Base-by-base conservation (phyloP, 228 moss, liverwort and hornwort species). In the Sphagnum magellanicum region DNA sequence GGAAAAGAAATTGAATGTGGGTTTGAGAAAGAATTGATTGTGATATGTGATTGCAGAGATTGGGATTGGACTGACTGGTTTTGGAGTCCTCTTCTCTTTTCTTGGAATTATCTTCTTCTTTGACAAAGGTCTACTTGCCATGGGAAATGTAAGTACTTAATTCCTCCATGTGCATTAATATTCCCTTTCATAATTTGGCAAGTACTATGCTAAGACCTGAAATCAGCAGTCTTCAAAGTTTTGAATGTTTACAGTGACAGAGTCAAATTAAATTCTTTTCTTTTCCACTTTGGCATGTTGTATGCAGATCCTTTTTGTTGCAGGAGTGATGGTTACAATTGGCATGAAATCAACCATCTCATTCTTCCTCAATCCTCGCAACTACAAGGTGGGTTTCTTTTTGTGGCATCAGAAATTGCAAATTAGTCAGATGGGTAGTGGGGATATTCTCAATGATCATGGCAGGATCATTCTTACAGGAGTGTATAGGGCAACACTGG, bases 101-200 rank as follows among this genome's bases (percentile, higher is more conserved):
- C 59, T 70, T 16, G 69, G 69, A 4, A 58, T 70, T 15, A 60
- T 70, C 16, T 70, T 70, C 16, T 70, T 70, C 69, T 70, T 70
- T 50, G 69, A 70, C 60, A 70, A 70, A 49, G 69, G 69, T 60
- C 69, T 70, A 48, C 55, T 70, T n/a, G 69, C 69, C 6, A 70
- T 70, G 69, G 69, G 69, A 55, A 70, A 70, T 58, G 67, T 67
- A 67, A 51, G 32, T 32, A 2, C 32, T 32, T 3, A 2, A 32
- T 32, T 32, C 32, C 32, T 32, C 2, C 3, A 32, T 32, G 32
- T 32, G 32, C 32, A 32, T 32, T 32, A 32, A 32, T 32, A 32
- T 32, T 32, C 3, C 32, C 32, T 32, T 32, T 32, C 32, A 32
- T 32, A 32, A 32, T 32, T 32, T 32, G 32, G 32, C 32, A 32